Evolutionary conservation across 2,329 filamentous ascomycete species (phyloP), one percentile per base, ranked within the genome.

Genomic region (Aureobasidium sp.): DNA sequence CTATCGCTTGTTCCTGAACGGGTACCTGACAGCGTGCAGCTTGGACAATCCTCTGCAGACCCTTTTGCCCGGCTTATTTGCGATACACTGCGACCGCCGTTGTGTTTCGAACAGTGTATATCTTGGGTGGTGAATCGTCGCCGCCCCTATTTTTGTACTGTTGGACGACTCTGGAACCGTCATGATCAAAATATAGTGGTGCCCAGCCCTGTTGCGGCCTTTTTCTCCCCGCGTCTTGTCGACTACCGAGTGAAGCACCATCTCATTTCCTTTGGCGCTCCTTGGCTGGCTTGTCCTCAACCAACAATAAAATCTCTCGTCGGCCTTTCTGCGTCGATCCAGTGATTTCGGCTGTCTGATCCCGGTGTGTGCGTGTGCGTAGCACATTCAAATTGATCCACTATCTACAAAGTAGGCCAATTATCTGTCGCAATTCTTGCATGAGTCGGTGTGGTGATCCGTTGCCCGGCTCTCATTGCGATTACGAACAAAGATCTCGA

Each of bases 221-320:
- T 57, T 57, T 14, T n/a, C 32, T 44, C 29, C 36, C n/a, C 51
- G 29, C 34, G 25, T 16, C 39, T 44, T 34, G 37, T 32, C 16
- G 37, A 34, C 16, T 41, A 25, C 39, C 30, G 37, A 44, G 30
- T 16, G 41, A 14, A 13, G 54, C 29, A 47, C 10, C 39, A 57
- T 42, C 54, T 58, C 54, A 58, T 58, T 58, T 58, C 54, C 41
- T 58, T 58, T 58, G 54, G 54, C 54, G 54, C 54, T 58, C 54
- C 54, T 58, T 58, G 54, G 54, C 42, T 48, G 14, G 54, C 54
- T 58, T 48, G 42, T 30, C 42, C 54, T 48, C 54, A 29, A 48
- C 54, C 54, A 58, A 57, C 53, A 57, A 44, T 30, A 39, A 54
- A 58, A 48, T 58, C 45, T 30, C 54, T 58, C 32, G 42, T 48